Percentiles rank a stretch among this genome's conserved stretches.
These are phyloP conservation scores for Pyrenophora teres DNA, from an alignment of 2,329 filamentous ascomycete species.

Conservation along the genomic window DNA sequence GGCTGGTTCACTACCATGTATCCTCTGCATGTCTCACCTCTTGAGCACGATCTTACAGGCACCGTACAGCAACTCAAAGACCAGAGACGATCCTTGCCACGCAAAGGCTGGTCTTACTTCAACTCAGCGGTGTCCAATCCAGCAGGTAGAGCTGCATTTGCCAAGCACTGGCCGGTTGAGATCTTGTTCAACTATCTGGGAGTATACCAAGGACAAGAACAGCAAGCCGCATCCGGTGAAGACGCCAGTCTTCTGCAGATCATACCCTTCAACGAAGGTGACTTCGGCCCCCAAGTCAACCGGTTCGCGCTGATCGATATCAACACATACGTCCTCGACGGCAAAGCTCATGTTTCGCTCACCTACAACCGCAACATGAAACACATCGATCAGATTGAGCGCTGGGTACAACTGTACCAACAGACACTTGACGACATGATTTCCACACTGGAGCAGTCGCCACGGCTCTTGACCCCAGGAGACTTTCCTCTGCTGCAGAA, in stretches of 20 bases:
- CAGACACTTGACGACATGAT: conserved; percentile 18
- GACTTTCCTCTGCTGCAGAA: conserved; percentile 23
- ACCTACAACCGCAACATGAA: conserved; percentile 17
- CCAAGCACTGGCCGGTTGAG: conserved; percentile 48
- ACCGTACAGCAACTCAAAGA: conserved; percentile 44
- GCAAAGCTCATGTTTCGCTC: conserved; percentile 10
- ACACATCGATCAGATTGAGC: conserved; percentile 14
- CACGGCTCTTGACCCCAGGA: conserved; percentile 14
- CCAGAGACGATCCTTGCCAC: conserved; percentile 5
- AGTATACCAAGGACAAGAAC: conserved; percentile 52
- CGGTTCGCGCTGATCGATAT: conserved; percentile 17
- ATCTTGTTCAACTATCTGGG: conserved; percentile 61
- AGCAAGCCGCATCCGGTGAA: conserved; percentile 31
- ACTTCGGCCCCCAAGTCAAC: conserved; percentile 4
- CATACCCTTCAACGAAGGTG: background rate
- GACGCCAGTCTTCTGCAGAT: conserved; percentile 47
- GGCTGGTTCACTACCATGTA: conserved; percentile 26
- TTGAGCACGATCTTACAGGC: background rate
- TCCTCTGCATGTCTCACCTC: conserved; percentile 48
- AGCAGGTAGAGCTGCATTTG: background rate
- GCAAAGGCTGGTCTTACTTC: conserved; percentile 1
- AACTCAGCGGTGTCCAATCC: background rate
- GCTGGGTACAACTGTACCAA: conserved; percentile 20
- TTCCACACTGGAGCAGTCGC: conserved; percentile 11
- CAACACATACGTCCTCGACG: conserved; percentile 11